Evolutionary conservation across 306 rosid species (phyloP), one percentile per base, ranked within the genome.

Genomic region (Ziziphus jujuba): DNA sequence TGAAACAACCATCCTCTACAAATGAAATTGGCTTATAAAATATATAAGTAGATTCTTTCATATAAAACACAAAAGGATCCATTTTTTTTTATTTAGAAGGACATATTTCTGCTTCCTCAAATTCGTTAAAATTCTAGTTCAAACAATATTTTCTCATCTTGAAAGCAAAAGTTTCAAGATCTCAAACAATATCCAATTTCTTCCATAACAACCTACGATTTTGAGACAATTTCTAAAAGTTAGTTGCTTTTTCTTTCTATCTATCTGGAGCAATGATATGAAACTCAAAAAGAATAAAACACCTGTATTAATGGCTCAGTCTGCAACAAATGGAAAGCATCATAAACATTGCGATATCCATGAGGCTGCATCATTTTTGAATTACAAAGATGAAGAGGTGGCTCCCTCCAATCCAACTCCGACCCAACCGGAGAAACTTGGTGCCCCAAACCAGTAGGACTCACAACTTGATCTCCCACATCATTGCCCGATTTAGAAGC

Each of bases 251-350:
- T 47, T 50, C 51, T 24, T 38, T 38, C 44, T 64, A 64, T 16
- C 19, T 64, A 51, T 50, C 33, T 33, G 19, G 23, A 66, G 21
- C 33, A 25, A 66, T 34, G 20, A 24, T 15, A 2, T 15, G 50
- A 28, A 17, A 66, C 4, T 17, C 28, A 35, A 35, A 63, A 43
- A 40, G 45, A 8, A 40, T 40, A 40, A 9, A 40, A 9, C 54
- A 88, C 97, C 97, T 85, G 89, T 70, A 91, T 75, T 28, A 82
- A 69, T 52, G 87, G 84, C 56, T 91, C 97, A 16, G 81, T 88
- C 75, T 80, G 87, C 83, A 91, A 78, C 11, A 88, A 75, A 73
- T 73, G 85, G 73, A 91, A 78, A 53, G 96, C 96, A 63, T 83
- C 76, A 55, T 69, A 76, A 77, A 88, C 85, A 59, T 72, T 59